A percentile compares a stretch with the other conserved stretches of the same genome.
phyloP scores from a whole-genome alignment of 805 yeast genomes.

The Pichia cephalocereana region DNA sequence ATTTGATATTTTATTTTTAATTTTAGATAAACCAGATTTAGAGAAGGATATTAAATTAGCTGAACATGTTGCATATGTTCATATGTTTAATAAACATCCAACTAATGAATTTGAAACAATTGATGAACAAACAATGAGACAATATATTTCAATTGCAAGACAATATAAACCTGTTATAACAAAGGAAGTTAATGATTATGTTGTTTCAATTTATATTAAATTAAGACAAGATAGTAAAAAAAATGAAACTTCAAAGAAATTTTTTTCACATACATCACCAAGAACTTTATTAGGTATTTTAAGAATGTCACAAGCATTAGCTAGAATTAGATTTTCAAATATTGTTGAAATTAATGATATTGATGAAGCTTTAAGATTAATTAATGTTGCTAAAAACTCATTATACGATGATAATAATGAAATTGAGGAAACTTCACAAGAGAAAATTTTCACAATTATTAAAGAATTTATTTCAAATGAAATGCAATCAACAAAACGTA shows the following conservation, averaged over 20 bases:
- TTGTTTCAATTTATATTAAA: constrained; percentile 77
- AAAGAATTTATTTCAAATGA: constrained; percentile 31
- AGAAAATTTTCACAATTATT: constrained; percentile 66
- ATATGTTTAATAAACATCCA: constrained; percentile 88
- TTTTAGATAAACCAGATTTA: constrained; percentile 74
- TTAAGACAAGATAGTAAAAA: constrained; percentile 86
- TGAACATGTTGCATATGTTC: constrained; percentile 90
- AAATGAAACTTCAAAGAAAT: constrained; percentile 64
- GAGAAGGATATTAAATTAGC: constrained; percentile 83
- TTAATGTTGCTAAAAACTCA: constrained; percentile 81
- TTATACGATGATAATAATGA: constrained; percentile 44
- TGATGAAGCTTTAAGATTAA: constrained; percentile 87
- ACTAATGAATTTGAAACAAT: constrained; percentile 64
- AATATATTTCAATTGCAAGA: constrained; percentile 80
- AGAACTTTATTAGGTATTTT: constrained; percentile 87
- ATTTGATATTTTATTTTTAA: constrained; percentile 81
- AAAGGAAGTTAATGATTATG: constrained; percentile 74
- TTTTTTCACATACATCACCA: constrained; percentile 90
- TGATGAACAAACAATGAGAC: constrained; percentile 73
- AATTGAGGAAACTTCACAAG: constrained; percentile 55
- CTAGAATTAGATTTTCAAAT: constrained; percentile 75
- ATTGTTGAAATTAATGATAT: constrained; percentile 71
- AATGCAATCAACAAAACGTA: constrained; percentile 20
- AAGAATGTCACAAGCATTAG: constrained; percentile 90
- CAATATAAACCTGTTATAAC: constrained; percentile 79